Percentiles rank a stretch among this genome's conserved stretches.
These are phyloP conservation scores for Candida sp. DNA, from an alignment of 1,139 yeast species.

Conservation along the genomic window DNA sequence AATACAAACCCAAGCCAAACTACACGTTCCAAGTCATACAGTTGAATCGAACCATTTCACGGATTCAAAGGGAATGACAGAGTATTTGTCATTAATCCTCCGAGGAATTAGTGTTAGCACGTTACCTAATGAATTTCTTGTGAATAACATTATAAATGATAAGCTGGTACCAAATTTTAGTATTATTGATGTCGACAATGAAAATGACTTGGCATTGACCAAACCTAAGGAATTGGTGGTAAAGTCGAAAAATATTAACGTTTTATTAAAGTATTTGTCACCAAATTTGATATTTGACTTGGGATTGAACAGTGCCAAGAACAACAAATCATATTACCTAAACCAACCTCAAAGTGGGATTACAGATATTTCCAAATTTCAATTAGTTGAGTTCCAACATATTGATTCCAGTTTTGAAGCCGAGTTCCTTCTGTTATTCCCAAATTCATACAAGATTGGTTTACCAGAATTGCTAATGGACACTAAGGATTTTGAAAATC, in stretches of 20 bases:
- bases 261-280: constrained; percentile 29
- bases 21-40: not conserved
- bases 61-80: constrained; percentile 17
- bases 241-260: constrained; percentile 25
- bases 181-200: constrained; percentile 34
- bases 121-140: constrained; percentile 50
- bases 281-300: constrained; percentile 37
- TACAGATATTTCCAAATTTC: constrained; percentile 8
- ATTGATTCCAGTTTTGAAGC: constrained; percentile 13
- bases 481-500: constrained; percentile 13
- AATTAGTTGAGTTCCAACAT: constrained; percentile 9
- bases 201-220: constrained; percentile 27
- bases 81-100: constrained; percentile 58
- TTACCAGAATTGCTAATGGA: constrained; percentile 32
- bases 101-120: constrained; percentile 59
- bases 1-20: constrained; percentile 6
- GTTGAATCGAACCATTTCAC: not conserved
- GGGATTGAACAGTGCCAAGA: constrained; percentile 21
- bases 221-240: constrained; percentile 30
- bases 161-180: constrained; percentile 24
- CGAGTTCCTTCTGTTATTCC: constrained; percentile 24
- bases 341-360: constrained; percentile 1
- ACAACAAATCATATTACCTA: constrained; percentile 12
- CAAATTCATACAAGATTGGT: constrained; percentile 29
- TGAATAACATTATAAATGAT: constrained; percentile 25